Base-by-base conservation (phyloP, 495 filamentous ascomycete genomes). In the Penicillium lagena region DNA sequence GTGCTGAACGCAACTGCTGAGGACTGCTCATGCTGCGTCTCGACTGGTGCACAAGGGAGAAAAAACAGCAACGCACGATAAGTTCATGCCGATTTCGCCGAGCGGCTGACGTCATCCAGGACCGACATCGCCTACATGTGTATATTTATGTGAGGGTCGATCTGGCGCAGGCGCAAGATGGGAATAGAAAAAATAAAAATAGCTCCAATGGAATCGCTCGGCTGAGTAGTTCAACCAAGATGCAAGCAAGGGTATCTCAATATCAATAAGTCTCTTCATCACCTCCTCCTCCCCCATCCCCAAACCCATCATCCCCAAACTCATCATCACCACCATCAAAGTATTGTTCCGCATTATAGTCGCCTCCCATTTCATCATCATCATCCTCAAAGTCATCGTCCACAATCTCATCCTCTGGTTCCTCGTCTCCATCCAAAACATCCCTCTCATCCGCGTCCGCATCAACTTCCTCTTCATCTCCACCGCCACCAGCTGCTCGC, bases 331-430 rank as follows among this genome's bases (percentile, higher is more conserved):
- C 80, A 31, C 64, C 76, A 52, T 83, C 80, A 45, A 83, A 84
- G 66, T 83, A 82, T 39, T 80, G 71, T 47, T 83, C 80, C 0
- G 80, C 80, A 51, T 83, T 81, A 58, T 83, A 82, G 47, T 79
- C 76, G 1, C 72, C 76, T 9, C 70, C 76, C 70, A 75, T 72
- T 13, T 78, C 76, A 42, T 79, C 75, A 1, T 79, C 76, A 42
- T 78, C 72, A 10, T 75, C 73, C 36, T 72, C 67, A 37, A 76
- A 80, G 33, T 82, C 72, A 50, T 81, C 73, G 41, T 79, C 77
- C 37, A 71, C 67, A 38, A 77, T 70, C 42, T 77, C 74, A 31
- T 78, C 78, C 14, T 69, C 60, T 13, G 52, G 49, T 9, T 72
- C 73, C 29, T 78, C 73, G 13, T 77, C 73, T 5, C 60, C 65